Conservation (phyloP, 371 early-diverging fungal species). For the Syncephalastrum sp. region DNA sequence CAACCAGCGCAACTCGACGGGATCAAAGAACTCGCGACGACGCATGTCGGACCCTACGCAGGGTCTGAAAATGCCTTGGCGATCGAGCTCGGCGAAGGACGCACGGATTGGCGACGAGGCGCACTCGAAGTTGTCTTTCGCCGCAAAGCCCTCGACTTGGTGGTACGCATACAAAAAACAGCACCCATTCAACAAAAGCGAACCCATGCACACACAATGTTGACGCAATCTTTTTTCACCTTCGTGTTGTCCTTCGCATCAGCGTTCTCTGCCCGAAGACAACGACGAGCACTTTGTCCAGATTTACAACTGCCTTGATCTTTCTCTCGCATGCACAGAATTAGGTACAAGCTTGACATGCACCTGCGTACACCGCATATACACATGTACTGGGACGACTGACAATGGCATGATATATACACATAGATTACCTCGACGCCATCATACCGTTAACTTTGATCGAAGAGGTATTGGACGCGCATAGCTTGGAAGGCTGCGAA, state of each 20-base stretch:
- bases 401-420: not conserved
- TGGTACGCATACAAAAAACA: constrained; percentile 19
- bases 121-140: constrained; percentile 42
- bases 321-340: constrained; percentile 36
- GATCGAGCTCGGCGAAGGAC: constrained; percentile 13
- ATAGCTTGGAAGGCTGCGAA: constrained; percentile 61
- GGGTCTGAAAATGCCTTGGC: constrained; percentile 4
- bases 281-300: constrained; percentile 19
- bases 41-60: constrained; percentile 5
- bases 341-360: constrained; percentile 16
- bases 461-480: constrained; percentile 69
- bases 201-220: not conserved
- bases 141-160: constrained; percentile 19
- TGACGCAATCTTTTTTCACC: not conserved
- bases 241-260: not conserved
- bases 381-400: too few species aligned
- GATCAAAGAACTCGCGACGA: constrained; percentile 1
- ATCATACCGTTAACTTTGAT: constrained; percentile 52
- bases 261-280: constrained; percentile 19
- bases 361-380: not conserved
- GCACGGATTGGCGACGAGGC: constrained; percentile 40
- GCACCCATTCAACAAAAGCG: not conserved
- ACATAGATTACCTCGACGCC: constrained; percentile 40
- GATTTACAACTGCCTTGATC: constrained; percentile 36
- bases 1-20: not conserved